Evolutionary conservation across 345 rosid species (phyloP).

Genomic region (Linum lewisii): DNA sequence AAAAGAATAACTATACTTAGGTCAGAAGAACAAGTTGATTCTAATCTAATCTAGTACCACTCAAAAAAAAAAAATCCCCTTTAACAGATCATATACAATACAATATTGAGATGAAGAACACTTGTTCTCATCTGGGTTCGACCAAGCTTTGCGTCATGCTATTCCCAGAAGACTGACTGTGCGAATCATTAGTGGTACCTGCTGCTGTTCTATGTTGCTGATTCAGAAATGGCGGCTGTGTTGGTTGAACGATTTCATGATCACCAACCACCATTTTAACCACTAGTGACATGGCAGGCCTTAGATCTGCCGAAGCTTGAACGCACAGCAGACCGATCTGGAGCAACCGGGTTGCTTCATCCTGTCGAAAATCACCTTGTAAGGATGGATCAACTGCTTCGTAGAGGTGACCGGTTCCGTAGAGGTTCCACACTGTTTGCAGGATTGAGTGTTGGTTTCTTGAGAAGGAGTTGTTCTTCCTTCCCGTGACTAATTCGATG

Average conservation of each 20-base stretch:
- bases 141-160: conserved; percentile 35
- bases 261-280: conserved; percentile 51
- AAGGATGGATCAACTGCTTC: conserved; percentile 61
- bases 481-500: conserved; percentile 58
- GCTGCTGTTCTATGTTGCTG: conserved; percentile 21
- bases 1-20: too few species aligned
- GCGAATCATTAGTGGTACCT: conserved; percentile 24
- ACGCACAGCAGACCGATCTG: conserved; percentile 68
- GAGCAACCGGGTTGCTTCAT: conserved; percentile 43
- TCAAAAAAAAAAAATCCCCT: too few species aligned
- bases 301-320: conserved; percentile 73
- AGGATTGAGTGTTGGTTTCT: conserved; percentile 38
- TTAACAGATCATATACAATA: too few species aligned
- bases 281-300: conserved; percentile 70
- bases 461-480: conserved; percentile 36
- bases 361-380: conserved; percentile 29
- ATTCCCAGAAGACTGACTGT: conserved; percentile 36
- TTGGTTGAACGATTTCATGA: conserved; percentile 46
- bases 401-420: conserved; percentile 27
- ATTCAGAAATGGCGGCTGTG: conserved; percentile 68
- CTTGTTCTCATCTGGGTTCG: conserved; percentile 37
- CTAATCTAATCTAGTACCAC: too few species aligned
- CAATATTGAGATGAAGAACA: too few species aligned
- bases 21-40: too few species aligned
- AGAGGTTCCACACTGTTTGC: conserved; percentile 60